phyloP scores from a whole-genome alignment of 768 basidiomycete species.

The Termitomyces eurrhizus region DNA sequence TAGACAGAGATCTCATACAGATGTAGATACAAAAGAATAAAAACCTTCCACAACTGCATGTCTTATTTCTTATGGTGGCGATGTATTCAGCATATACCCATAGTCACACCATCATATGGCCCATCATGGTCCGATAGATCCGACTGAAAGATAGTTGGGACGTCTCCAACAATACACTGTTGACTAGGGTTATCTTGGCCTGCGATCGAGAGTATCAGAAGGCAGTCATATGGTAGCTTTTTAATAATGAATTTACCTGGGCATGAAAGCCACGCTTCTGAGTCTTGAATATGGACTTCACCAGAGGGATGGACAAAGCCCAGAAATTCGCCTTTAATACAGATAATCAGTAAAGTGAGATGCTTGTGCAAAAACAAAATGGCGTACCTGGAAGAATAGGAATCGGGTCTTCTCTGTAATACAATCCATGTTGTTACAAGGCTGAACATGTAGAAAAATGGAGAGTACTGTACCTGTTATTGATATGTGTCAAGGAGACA shows the following conservation, averaged over 20 bases:
- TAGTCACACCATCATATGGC: conserved; percentile 28
- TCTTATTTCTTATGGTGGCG: neutral
- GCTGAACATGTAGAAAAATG: neutral
- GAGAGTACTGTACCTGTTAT: conserved; percentile 30
- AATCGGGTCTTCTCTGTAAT: conserved; percentile 24
- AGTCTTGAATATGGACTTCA: conserved; percentile 22
- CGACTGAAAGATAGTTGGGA: conserved; percentile 44
- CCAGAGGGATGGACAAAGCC: conserved; percentile 35
- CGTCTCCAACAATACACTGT: conserved; percentile 51
- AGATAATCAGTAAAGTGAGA: neutral
- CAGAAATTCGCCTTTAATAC: conserved; percentile 21
- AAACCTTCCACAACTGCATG: neutral
- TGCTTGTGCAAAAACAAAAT: neutral
- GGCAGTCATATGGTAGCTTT: neutral
- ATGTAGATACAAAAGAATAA: neutral
- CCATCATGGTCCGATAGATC: conserved; percentile 44
- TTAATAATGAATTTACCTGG: conserved; percentile 7
- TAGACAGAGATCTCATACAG: neutral
- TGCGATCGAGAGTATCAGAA: conserved; percentile 16
- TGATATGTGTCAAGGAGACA: conserved; percentile 40
- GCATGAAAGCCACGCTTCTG: conserved; percentile 17
- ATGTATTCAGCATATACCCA: conserved; percentile 20
- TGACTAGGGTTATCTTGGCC: conserved; percentile 56
- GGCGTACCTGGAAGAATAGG: conserved; percentile 24
- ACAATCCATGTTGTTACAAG: neutral